These are phyloP conservation scores for Diplodia intermedia DNA, from an alignment of 2,329 filamentous ascomycete species.

Conservation along the genomic window DNA sequence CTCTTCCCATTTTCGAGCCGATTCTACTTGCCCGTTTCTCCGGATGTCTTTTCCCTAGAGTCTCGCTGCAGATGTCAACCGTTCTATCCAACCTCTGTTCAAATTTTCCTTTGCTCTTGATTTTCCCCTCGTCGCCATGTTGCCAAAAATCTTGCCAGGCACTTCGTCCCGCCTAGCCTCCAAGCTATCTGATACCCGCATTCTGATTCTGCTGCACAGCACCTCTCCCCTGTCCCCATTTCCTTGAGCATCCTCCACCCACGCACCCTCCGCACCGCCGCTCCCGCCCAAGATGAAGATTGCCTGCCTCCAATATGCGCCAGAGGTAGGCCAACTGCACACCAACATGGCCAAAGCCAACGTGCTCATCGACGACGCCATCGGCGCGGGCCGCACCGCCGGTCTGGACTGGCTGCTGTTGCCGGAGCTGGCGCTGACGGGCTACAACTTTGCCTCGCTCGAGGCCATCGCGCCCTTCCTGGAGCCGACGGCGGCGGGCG, in stretches of 20 bases:
- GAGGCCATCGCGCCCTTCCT: slow-evolving; percentile 72
- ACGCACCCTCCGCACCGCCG: background rate
- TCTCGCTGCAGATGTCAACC: background rate
- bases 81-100: background rate
- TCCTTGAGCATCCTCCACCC: background rate
- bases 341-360: slow-evolving; percentile 75
- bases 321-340: slow-evolving; percentile 71
- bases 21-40: background rate
- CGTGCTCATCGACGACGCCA: slow-evolving; percentile 63
- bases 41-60: background rate
- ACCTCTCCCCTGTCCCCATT: background rate
- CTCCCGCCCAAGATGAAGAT: slow-evolving; percentile 64
- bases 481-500: slow-evolving; percentile 69
- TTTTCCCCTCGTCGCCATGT: too few relatives aligned
- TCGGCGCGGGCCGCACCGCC: slow-evolving; percentile 42
- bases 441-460: slow-evolving; percentile 79
- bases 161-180: background rate
- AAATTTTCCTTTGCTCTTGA: background rate
- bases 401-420: slow-evolving; percentile 74
- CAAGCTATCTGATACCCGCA: background rate
- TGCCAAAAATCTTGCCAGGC: background rate
- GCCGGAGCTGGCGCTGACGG: slow-evolving; percentile 78
- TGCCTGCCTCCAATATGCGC: slow-evolving; percentile 74
- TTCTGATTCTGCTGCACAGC: background rate
- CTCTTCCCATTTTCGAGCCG: slow-evolving; percentile 14